Base-by-base conservation (phyloP, 1,284 basidiomycete genomes). In the Cryptococcus sp. region DNA sequence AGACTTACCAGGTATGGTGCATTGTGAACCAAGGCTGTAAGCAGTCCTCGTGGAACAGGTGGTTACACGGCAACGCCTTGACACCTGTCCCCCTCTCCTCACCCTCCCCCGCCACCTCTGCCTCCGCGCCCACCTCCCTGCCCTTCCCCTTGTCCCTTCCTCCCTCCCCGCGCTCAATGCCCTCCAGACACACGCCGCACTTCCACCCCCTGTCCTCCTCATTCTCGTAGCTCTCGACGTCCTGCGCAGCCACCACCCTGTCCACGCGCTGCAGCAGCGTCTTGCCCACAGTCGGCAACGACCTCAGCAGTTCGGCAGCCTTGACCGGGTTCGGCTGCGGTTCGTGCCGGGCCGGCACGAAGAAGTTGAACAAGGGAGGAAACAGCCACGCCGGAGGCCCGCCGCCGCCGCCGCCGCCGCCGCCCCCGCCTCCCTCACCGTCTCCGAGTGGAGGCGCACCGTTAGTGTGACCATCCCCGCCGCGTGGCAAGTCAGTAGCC, bases 41-140 rank as follows among this genome's bases (percentile, higher is more conserved):
- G 53, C 76, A 77, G 9, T 59, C 59, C 15, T 60, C 69, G 50
- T 76, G 75, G 59, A 74, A 77, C 23, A 77, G 64, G 52, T 77
- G 76, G 63, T 76, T 73, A 59, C 76, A 77, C 0, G 76, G 76
- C 46, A 77, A 62, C 9, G 62, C 68, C 60, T 75, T 77, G n/a
- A 77, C 67, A 0, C 62, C 65, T 16, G 62, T 64, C 33, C 40
- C 53, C 64, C 54, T 71, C 72, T 23, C 72, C 44, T 49, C 52
- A 36, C 45, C 40, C 45, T 50, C 63, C 0, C 52, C 59, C 24
- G 56, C 57, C 33, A 58, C 59, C 5, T 40, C 53, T 8, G 8
- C 2, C 16, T 38, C 20, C 15, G 18, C 35, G 23, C 56, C 57
- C 13, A 42, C 52, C 20, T 56, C 54, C 54, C 44, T 48, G 55